Percentiles rank a stretch among this genome's conserved stretches.
These are phyloP conservation scores for Clavispora santaluciae DNA, from an alignment of 805 yeast genomes.

Conservation along the genomic window DNA sequence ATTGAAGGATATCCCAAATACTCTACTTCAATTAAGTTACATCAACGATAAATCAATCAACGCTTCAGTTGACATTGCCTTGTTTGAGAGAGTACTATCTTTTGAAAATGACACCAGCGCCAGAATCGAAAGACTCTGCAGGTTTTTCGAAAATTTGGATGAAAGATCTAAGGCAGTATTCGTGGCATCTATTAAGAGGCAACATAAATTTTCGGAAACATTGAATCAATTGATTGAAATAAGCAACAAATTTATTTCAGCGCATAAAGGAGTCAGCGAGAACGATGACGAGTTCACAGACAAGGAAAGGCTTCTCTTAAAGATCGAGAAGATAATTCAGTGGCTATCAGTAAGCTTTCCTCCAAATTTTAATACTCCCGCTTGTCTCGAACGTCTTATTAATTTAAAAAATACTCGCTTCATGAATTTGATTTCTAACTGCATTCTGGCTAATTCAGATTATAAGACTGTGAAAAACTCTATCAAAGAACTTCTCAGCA, in stretches of 20 bases:
- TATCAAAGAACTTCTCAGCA: conserved; percentile 55
- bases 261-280: conserved; percentile 29
- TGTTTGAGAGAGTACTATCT: conserved; percentile 62
- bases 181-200: conserved; percentile 65
- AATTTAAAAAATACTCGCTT: conserved; percentile 55
- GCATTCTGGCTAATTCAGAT: conserved; percentile 54
- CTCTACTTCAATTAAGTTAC: conserved; percentile 60
- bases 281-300: conserved; percentile 13
- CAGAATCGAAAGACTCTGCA: conserved; percentile 52
- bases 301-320: conserved; percentile 17
- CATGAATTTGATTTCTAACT: conserved; percentile 49
- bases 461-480: conserved; percentile 57
- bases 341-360: conserved; percentile 64
- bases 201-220: conserved; percentile 53
- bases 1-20: conserved; percentile 54
- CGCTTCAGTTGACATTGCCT: conserved; percentile 53
- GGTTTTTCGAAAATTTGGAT: conserved; percentile 45
- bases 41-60: conserved; percentile 69
- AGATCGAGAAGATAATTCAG: conserved; percentile 49
- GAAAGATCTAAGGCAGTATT: conserved; percentile 60
- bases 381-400: conserved; percentile 49
- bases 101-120: conserved; percentile 35
- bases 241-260: conserved; percentile 30
- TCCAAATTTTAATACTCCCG: conserved; percentile 42
- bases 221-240: conserved; percentile 42